Percentiles rank a stretch among this genome's conserved stretches.
Conservation (phyloP, 257 asterid species). For the Paraleonurus japonicus region DNA sequence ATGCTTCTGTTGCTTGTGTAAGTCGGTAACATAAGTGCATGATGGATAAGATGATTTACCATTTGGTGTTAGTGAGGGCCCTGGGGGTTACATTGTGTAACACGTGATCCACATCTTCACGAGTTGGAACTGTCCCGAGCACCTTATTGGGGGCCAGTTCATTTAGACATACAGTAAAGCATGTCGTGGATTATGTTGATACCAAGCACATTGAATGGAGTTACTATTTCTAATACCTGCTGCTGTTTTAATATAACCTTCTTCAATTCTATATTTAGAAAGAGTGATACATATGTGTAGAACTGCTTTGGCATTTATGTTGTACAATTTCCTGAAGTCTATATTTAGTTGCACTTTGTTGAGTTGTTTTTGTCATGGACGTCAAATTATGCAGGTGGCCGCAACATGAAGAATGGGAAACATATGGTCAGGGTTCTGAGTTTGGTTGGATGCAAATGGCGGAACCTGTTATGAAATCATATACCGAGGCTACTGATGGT, state of each 20-base stretch:
- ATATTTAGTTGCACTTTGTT: background rate
- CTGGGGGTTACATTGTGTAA: background rate
- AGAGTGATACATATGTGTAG: background rate
- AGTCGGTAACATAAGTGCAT: background rate
- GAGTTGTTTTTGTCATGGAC: slow-evolving; percentile 13
- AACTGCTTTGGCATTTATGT: background rate
- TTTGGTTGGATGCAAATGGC: slow-evolving; percentile 93
- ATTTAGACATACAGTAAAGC: background rate
- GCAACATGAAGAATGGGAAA: slow-evolving; percentile 70
- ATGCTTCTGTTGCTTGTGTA: background rate
- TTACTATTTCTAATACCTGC: background rate
- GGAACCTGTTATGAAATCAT: slow-evolving; percentile 86
- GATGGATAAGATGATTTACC: background rate
- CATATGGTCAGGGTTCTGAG: slow-evolving; percentile 58
- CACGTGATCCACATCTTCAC: background rate
- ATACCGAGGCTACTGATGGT: slow-evolving; percentile 92
- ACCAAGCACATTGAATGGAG: background rate
- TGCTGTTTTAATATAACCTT: background rate
- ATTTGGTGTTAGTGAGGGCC: background rate
- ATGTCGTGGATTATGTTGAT: background rate
- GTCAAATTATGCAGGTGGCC: slow-evolving; percentile 64
- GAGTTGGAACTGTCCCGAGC: background rate
- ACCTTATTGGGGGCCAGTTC: background rate
- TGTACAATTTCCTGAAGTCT: background rate
- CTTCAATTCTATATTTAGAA: background rate